phyloP scores from a whole-genome alignment of 345 rosid genomes.

The Ceriops decandra region DNA sequence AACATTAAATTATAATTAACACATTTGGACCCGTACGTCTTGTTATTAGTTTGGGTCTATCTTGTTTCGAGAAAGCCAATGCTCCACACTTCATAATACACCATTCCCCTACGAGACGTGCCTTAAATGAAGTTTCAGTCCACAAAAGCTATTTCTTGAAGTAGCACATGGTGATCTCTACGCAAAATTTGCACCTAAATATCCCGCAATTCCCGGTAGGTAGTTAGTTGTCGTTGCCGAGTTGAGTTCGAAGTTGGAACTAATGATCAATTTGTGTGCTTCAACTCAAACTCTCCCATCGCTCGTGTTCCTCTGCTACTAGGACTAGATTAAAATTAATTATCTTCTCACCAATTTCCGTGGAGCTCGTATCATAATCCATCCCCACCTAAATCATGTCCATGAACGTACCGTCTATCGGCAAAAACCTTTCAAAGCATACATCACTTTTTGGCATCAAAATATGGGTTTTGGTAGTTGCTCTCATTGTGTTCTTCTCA shows the following conservation, averaged over 20 bases:
- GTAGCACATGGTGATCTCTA: background rate
- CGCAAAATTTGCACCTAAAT: constrained; percentile 16
- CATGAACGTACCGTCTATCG: constrained; percentile 18
- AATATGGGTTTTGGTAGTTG: constrained; percentile 48
- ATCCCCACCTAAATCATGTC: constrained; percentile 17
- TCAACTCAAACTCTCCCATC: constrained; percentile 20
- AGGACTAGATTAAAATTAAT: too few species aligned
- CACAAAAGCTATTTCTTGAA: constrained; percentile 6
- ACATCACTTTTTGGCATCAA: constrained; percentile 47
- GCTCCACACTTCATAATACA: too few species aligned
- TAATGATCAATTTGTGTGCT: constrained; percentile 12
- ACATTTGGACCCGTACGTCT: too few species aligned
- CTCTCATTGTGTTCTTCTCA: constrained; percentile 21
- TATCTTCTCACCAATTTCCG: background rate
- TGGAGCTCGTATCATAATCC: background rate
- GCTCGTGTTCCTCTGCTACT: background rate
- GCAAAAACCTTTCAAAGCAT: constrained; percentile 31
- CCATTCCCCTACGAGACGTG: background rate
- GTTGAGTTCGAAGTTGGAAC: constrained; percentile 2
- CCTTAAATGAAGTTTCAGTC: background rate
- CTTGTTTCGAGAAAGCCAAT: too few species aligned
- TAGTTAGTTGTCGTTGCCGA: constrained; percentile 16
- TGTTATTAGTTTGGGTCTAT: too few species aligned
- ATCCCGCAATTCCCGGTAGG: constrained; percentile 14
- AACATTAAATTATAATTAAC: too few species aligned